These are phyloP conservation scores for Suhomyces anneliseae DNA, from an alignment of 1,139 yeast species.

Conservation along the genomic window DNA sequence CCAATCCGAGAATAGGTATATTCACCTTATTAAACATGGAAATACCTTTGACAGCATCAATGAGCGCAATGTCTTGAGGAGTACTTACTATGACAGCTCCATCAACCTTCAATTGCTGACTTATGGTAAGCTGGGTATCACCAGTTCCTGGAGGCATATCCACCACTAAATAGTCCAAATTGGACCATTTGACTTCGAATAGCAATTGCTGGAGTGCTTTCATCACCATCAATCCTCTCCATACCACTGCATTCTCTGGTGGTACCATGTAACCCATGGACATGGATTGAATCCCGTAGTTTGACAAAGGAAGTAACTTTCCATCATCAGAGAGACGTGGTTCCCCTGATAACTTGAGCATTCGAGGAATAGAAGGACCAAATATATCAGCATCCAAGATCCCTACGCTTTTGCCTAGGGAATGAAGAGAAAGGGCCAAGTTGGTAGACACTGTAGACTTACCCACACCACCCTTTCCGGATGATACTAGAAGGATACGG, in stretches of 20 bases:
- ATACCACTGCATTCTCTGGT: slow-evolving; percentile 72
- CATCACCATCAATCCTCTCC: slow-evolving; percentile 89
- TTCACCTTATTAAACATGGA: slow-evolving; percentile 73
- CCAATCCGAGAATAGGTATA: slow-evolving; percentile 76
- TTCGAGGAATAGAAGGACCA: slow-evolving; percentile 79
- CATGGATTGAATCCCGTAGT: slow-evolving; percentile 82
- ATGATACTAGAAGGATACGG: slow-evolving; percentile 66
- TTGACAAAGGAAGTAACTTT: slow-evolving; percentile 64
- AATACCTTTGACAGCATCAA: slow-evolving; percentile 81
- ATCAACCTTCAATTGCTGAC: slow-evolving; percentile 72
- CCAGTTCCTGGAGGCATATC: slow-evolving; percentile 96
- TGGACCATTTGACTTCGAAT: slow-evolving; percentile 79
- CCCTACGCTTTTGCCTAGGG: slow-evolving; percentile 61
- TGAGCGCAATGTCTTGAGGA: slow-evolving; percentile 82
- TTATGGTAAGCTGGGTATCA: slow-evolving; percentile 78
- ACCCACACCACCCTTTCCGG: slow-evolving; percentile 82
- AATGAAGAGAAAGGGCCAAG: slow-evolving; percentile 60
- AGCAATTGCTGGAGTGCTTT: slow-evolving; percentile 80
- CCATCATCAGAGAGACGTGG: slow-evolving; percentile 60
- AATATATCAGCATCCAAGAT: slow-evolving; percentile 78
- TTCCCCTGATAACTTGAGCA: slow-evolving; percentile 64
- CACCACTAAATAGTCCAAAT: slow-evolving; percentile 67
- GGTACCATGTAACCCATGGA: slow-evolving; percentile 82
- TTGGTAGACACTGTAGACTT: slow-evolving; percentile 64
- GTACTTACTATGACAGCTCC: slow-evolving; percentile 85